phyloP scores from a whole-genome alignment of 73 alveolate species.

The Paramecium biaurelia region DNA sequence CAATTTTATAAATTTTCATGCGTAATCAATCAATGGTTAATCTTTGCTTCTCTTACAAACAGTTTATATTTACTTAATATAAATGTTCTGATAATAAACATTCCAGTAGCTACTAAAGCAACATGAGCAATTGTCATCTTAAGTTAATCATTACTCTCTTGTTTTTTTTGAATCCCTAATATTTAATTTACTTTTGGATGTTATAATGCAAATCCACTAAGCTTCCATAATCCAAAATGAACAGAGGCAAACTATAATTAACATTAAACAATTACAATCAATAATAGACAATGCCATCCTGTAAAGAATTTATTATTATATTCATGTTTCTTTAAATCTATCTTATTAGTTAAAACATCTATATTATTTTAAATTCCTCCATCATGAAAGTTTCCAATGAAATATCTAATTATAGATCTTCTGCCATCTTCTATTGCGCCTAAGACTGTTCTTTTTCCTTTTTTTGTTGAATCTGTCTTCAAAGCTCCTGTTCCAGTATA shows the following conservation, averaged over 20 bases:
- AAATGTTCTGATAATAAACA: neutral
- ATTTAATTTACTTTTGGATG: neutral
- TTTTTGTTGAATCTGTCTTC: slow-evolving; percentile 94
- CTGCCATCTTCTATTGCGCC: slow-evolving; percentile 95
- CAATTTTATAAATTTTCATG: neutral
- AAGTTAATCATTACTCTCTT: neutral
- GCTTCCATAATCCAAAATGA: neutral
- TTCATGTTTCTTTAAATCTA: neutral
- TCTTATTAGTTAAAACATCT: slow-evolving; percentile 22
- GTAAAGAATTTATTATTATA: neutral
- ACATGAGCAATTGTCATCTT: neutral
- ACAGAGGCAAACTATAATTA: neutral
- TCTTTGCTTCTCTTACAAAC: neutral
- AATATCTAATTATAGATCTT: slow-evolving; percentile 85
- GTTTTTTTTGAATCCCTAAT: neutral
- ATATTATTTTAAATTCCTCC: slow-evolving; percentile 82
- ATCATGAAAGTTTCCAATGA: slow-evolving; percentile 92
- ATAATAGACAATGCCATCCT: neutral
- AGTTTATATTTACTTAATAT: neutral
- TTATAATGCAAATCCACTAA: neutral
- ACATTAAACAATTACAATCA: neutral
- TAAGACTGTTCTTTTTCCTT: slow-evolving; percentile 90
- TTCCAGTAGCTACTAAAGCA: neutral
- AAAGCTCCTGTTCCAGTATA: slow-evolving; percentile 98
- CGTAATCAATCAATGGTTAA: neutral